Evolutionary conservation across 768 basidiomycete species (phyloP), one percentile per base, ranked within the genome.

Genomic region (Lactifluus subvellereus): DNA sequence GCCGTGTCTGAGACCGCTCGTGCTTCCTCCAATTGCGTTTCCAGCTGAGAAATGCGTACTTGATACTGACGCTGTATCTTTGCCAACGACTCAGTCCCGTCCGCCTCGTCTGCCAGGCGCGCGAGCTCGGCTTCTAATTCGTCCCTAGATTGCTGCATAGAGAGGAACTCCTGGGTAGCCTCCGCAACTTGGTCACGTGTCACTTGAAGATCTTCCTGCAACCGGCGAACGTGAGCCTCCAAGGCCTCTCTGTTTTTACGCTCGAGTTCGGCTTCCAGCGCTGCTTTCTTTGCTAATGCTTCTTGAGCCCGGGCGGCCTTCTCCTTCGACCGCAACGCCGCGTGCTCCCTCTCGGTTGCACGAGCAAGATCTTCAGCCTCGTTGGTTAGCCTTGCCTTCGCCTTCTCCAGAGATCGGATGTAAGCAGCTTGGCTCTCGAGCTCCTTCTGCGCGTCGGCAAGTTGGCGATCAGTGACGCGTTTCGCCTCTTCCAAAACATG

Each of bases 401-500:
- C 85, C 71, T 91, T 88, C 74, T 95, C 89, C 32, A 96, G 78
- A n/a, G 91, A 91, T 47, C 88, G 86, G 66, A 95, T 89, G 67
- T 93, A 87, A 1, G 80, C 79, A 6, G 79, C 81, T 48, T 90
- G 86, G 63, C 86, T 85, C 72, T 86, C 80, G 37, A 96, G 74
- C 72, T 96, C 93, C 20, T 79, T 74, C 60, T 90, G 87, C 0
- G 94, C 89, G 2, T 91, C 90, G 20, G 79, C 83, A 16, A 98
- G 84, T 71, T 97, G 92, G 43, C 89, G 84, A 72, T 98, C 96
- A 1, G 96, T 95, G 60, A 96, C 86, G 40, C 86, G 86, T 74
- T 98, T 98, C 16, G 96, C 96, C 72, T 95, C 91, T 72, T 98
- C 94, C 11, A 96, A 80, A 33, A 98, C 96, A 72, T 98, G 88